A percentile compares a stretch with the other conserved stretches of the same genome.
These are phyloP conservation scores for Flagelloscypha sp. DNA, from an alignment of 768 basidiomycete species.

Conservation along the genomic window DNA sequence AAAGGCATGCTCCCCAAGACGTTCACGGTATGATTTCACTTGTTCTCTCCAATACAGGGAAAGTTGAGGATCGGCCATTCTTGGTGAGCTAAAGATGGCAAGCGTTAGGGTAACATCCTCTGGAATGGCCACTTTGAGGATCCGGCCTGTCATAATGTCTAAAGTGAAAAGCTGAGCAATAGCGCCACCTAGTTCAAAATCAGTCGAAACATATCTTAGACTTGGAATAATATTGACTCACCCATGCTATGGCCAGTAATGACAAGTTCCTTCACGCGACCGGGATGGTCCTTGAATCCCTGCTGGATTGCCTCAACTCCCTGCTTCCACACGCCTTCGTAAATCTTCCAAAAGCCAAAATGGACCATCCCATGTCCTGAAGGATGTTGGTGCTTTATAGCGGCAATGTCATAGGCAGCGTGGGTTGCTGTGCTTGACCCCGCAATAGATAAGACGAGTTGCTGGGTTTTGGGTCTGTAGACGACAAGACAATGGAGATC, in stretches of 20 bases:
- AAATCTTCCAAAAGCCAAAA: conserved; percentile 47
- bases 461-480: conserved; percentile 34
- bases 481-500: conserved; percentile 39
- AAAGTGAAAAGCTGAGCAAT: conserved; percentile 43
- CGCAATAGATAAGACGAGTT: conserved; percentile 44
- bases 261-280: conserved; percentile 30
- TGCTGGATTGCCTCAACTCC: conserved; percentile 29
- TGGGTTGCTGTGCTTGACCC: conserved; percentile 39
- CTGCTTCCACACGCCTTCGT: conserved; percentile 29
- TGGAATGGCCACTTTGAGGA: conserved; percentile 15
- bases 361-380: conserved; percentile 36
- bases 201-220: no score
- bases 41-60: conserved; percentile 33
- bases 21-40: conserved; percentile 23
- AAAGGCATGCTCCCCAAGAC: conserved; percentile 28
- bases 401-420: conserved; percentile 39
- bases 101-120: conserved; percentile 29
- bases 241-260: conserved; percentile 56
- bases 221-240: no score
- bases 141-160: conserved; percentile 35
- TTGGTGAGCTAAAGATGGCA: conserved; percentile 43
- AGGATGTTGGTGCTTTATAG: conserved; percentile 29
- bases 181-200: no score
- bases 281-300: conserved; percentile 28
- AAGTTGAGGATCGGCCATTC: conserved; percentile 37